A percentile compares a stretch with the other conserved stretches of the same genome.
These are phyloP conservation scores for Nigrospora oryzae DNA, from an alignment of 2,329 filamentous ascomycete species.

Conservation along the genomic window DNA sequence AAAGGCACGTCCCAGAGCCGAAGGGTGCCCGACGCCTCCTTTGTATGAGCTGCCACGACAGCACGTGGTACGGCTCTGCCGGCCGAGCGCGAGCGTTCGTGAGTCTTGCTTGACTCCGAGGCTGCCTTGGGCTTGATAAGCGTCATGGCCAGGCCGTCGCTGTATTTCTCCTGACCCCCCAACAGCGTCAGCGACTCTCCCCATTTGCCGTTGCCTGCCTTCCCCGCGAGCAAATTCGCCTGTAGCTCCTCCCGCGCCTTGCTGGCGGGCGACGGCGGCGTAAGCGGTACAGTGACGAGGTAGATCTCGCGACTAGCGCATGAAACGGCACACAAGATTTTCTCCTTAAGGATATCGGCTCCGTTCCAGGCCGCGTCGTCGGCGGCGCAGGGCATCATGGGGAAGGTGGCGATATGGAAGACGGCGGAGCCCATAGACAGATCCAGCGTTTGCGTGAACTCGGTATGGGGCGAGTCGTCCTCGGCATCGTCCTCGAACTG, in stretches of 20 bases:
- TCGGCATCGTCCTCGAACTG: conserved; percentile 47
- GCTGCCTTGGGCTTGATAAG: conserved; percentile 32
- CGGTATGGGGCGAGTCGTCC: conserved; percentile 40
- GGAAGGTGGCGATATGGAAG: conserved; percentile 46
- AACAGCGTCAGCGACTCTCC: conserved; percentile 50
- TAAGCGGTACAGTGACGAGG: conserved; percentile 50
- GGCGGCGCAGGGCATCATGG: conserved; percentile 37
- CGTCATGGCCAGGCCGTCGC: conserved; percentile 48
- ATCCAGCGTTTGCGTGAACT: conserved; percentile 52
- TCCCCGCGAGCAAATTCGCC: conserved; percentile 39
- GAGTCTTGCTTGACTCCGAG: conserved; percentile 23
- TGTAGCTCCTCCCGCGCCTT: conserved; percentile 47
- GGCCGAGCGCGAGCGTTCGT: conserved; percentile 26
- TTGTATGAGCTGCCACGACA: conserved; percentile 52
- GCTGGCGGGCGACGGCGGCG: conserved; percentile 51
- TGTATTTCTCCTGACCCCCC: conserved; percentile 41
- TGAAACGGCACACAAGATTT: conserved; percentile 52
- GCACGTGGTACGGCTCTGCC: conserved; percentile 25
- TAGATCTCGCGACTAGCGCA: conserved; percentile 50
- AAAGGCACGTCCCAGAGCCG: conserved; percentile 51
- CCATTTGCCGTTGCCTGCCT: conserved; percentile 54
- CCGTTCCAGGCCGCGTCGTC: conserved; percentile 40
- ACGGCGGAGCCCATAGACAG: conserved; percentile 49
- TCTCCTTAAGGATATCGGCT: conserved; percentile 41
- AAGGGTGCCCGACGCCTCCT: conserved; percentile 50